A percentile compares a stretch with the other conserved stretches of the same genome.
These are phyloP conservation scores for Apophysomyces sp. DNA, from an alignment of 371 early-diverging fungal genomes.

Conservation along the genomic window DNA sequence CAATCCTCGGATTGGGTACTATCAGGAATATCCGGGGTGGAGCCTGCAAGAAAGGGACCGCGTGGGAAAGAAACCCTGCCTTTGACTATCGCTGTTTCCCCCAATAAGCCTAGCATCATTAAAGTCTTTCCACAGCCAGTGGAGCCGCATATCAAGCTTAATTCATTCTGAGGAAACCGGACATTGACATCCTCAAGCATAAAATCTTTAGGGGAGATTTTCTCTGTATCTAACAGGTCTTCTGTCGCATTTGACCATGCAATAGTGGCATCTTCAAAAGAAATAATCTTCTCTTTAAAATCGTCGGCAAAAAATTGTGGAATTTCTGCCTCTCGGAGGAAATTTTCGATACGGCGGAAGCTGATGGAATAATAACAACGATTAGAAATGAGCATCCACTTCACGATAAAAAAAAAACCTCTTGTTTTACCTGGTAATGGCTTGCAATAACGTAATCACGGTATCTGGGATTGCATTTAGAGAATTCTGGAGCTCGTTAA, in stretches of 20 bases:
- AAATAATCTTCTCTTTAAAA: constrained; percentile 43
- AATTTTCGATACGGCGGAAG: too few relatives aligned
- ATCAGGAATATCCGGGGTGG: constrained; percentile 12
- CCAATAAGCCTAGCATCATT: constrained; percentile 63
- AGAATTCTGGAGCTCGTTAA: constrained; percentile 53
- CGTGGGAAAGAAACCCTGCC: constrained; percentile 48
- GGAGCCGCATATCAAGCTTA: constrained; percentile 61
- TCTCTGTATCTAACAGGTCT: constrained; percentile 18
- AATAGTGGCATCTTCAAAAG: constrained; percentile 49
- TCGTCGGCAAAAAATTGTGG: too few relatives aligned
- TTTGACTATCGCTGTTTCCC: constrained; percentile 47
- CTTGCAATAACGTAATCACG: constrained; percentile 40
- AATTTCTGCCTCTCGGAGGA: too few relatives aligned
- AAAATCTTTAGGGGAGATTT: constrained; percentile 25
- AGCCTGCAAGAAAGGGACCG: too few relatives aligned
- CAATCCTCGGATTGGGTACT: constrained; percentile 6
- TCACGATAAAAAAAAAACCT: too few relatives aligned
- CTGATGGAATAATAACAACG: too few relatives aligned
- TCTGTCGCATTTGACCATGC: constrained; percentile 52
- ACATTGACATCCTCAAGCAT: constrained; percentile 45
- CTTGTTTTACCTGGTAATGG: constrained; percentile 27
- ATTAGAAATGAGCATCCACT: too few relatives aligned
- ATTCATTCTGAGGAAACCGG: constrained; percentile 54
- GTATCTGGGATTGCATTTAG: constrained; percentile 57
- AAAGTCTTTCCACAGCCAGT: constrained; percentile 71